Base-by-base conservation (phyloP, 73 alveolate genomes). In the Paramecium biaurelia region DNA sequence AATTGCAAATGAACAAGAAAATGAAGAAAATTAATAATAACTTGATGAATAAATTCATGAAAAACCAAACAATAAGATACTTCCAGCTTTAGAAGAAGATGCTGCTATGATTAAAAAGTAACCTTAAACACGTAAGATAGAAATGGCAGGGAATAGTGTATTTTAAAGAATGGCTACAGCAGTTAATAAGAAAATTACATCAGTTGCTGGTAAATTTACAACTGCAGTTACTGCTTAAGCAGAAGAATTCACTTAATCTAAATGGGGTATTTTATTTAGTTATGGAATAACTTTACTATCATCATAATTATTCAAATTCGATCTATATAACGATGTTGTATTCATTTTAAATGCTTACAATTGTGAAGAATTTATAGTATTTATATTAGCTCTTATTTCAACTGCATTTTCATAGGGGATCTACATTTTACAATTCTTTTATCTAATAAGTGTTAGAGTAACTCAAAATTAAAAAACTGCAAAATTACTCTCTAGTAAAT, bases 301-400 rank as follows among this genome's bases (percentile, higher is more conserved):
- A 2, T 63, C 84, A 2, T 70, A 89, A 67, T 11, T 89, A 20
- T 38, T 32, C 2, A 89, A 89, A 70, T 70, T 70, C 21, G 89
- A 70, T 45, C 45, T 89, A 12, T 89, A 70, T 38, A 89, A 89
- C 45, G 90, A 89, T 63, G 94, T 72, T 4, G 70, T 58, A n/a
- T 89, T 89, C 63, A 57, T 34, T 3, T 21, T 89, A 15, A 63
- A 41, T 15, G 76, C 92, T n/a, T 89, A 70, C 56, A 53, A 57
- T 89, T 89, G 94, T 38, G 85, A 45, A 26, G 79, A 89, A 15
- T 4, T 24, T 2, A 42, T 57, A 0, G 35, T 72, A 18, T 76
- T 76, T 68, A 5, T 45, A 6, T 23, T 89, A 18, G 74, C 79
- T 8, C 37, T 82, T n/a, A 41, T 41, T 7, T 35, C 76, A 0